Percentiles rank a stretch among this genome's conserved stretches.
Conservation (phyloP, 2,329 filamentous ascomycete genomes). For the Cordyceps cateniannulata region DNA sequence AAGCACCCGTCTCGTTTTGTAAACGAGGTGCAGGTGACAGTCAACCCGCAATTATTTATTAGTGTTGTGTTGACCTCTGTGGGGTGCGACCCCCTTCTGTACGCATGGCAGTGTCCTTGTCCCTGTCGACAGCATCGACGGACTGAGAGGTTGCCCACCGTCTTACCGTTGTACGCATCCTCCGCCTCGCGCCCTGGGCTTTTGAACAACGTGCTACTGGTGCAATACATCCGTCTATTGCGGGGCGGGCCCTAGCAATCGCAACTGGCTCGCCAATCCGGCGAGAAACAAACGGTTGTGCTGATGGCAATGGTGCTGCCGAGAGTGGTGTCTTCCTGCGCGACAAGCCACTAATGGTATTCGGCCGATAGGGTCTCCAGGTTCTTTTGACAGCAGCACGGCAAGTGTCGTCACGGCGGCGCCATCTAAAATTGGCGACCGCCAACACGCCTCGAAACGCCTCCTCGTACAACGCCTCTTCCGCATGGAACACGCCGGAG, state of each 20-base stretch:
- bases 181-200: conserved; percentile 3
- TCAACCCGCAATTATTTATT: conserved; percentile 1
- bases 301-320: conserved; percentile 2
- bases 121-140: not conserved
- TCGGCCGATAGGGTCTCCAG: not conserved
- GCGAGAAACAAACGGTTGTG: not conserved
- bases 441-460: not conserved
- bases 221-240: conserved; percentile 2
- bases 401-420: not conserved
- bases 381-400: not conserved
- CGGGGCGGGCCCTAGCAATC: not conserved
- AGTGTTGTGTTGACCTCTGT: not conserved
- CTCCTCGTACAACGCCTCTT: conserved; percentile 5
- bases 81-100: not conserved
- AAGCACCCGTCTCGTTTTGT: not conserved
- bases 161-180: conserved; percentile 1
- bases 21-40: conserved; percentile 6
- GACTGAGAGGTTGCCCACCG: too few relatives aligned
- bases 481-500: not conserved
- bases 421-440: conserved; percentile 1
- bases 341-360: not conserved
- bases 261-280: not conserved
- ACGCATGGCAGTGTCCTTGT: not conserved
- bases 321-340: not conserved
- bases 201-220: not conserved